phyloP scores from a whole-genome alignment of 2,329 filamentous ascomycete species.

The Colletotrichum falcatum region DNA sequence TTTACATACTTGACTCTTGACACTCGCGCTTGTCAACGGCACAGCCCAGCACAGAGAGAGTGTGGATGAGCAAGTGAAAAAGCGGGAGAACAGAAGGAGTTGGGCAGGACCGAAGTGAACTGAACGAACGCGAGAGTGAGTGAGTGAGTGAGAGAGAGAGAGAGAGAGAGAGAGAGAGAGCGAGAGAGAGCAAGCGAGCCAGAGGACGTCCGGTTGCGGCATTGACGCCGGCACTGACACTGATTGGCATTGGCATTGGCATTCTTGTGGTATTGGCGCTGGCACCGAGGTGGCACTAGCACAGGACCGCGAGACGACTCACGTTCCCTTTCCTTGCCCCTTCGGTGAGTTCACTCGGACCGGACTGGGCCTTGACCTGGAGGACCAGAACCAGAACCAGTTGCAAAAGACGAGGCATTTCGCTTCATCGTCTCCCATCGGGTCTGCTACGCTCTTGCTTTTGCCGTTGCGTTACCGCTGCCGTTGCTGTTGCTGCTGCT shows the following conservation, averaged over 20 bases:
- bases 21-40: conserved; percentile 15
- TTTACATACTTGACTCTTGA: not conserved
- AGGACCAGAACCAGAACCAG: conserved; percentile 3
- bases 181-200: not conserved
- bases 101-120: not conserved
- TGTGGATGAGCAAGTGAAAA: not conserved
- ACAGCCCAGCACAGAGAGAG: not conserved
- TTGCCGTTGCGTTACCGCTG: conserved; percentile 3
- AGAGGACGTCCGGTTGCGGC: conserved; percentile 24
- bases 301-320: conserved; percentile 36
- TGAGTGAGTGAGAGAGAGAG: not conserved
- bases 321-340: conserved; percentile 31
- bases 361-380: conserved; percentile 10
- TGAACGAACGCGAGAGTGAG: not conserved
- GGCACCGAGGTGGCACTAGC: conserved; percentile 32
- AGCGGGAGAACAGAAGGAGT: not conserved
- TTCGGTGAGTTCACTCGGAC: conserved; percentile 29
- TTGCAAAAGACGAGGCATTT: not conserved
- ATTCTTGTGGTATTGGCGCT: conserved; percentile 34
- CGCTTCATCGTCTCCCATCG: not conserved
- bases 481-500: conserved; percentile 2
- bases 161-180: conserved; percentile 3
- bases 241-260: conserved; percentile 22
- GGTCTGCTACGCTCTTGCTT: not conserved
- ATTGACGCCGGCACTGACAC: conserved; percentile 24